phyloP scores from a whole-genome alignment of 129 eudicot species.

The Logfia minima region DNA sequence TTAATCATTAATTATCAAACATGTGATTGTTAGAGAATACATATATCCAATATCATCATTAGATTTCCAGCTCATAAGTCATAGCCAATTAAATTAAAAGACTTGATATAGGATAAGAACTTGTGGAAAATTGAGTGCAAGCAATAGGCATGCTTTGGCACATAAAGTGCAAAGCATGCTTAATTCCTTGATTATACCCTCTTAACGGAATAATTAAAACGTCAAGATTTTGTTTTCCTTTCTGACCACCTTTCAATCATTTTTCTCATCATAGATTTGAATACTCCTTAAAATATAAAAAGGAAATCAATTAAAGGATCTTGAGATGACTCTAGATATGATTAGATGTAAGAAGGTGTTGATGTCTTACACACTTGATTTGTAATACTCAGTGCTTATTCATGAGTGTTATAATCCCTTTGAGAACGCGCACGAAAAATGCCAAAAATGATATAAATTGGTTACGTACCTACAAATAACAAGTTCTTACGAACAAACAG shows the following conservation, averaged over 20 bases:
- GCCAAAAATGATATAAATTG: not conserved
- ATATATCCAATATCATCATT: not conserved
- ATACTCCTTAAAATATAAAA: slow-evolving; percentile 14
- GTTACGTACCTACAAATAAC: not conserved
- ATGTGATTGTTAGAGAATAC: not conserved
- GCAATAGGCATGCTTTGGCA: too few species aligned
- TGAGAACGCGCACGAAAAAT: not conserved
- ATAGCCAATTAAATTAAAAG: not conserved
- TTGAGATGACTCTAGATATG: not conserved
- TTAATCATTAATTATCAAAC: too few species aligned
- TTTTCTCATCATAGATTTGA: slow-evolving; percentile 14
- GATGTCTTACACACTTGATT: not conserved
- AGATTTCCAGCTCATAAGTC: not conserved
- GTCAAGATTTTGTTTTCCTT: slow-evolving; percentile 18
- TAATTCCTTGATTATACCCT: slow-evolving; percentile 27
- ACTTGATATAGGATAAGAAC: not conserved
- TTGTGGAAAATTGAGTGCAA: slow-evolving; percentile 12
- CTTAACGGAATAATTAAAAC: slow-evolving; percentile 9
- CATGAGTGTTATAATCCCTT: not conserved
- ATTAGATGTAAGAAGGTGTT: not conserved
- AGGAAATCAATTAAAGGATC: not conserved
- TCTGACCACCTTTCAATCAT: slow-evolving; percentile 35
- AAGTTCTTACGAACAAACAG: not conserved
- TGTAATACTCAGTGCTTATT: too few species aligned
- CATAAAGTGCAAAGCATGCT: slow-evolving; percentile 32